Base-by-base conservation (phyloP, 1,139 yeast genomes). In the Yamadazyma atmosphaerica region DNA sequence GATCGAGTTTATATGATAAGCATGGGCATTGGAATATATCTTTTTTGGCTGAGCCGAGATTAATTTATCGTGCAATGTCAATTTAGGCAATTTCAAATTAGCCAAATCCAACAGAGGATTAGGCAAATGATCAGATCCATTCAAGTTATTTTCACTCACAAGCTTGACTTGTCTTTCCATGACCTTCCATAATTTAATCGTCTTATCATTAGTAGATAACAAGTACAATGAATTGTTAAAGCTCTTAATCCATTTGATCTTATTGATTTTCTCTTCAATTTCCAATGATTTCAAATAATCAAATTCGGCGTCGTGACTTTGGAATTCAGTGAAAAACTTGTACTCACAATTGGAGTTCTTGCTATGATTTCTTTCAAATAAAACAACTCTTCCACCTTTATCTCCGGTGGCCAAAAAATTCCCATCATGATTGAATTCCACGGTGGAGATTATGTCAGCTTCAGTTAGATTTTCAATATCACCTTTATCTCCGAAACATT, bases 401-500 rank as follows among this genome's bases (percentile, higher is more conserved):
- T 94, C 99, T 44, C 99, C 99, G 2, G 98, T 92, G 42, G 98
- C 99, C 45, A 94, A 72, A 56, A 84, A 94, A 61, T 92, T 88
- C 35, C 99, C 99, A 12, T 94, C 81, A 57, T 84, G 87, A 60
- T 94, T 97, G 58, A 94, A 94, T 65, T 94, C 98, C 31, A 94
- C 98, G 2, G 98, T 88, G 19, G 97, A 86, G 46, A 94, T 92
- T 56, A 94, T 90, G 63, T 94, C 99, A 7, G 98, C 97, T 61
- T 92, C 99, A 3, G 98, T 92, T 55, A 90, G 87, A 57, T 83
- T 86, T 51, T 92, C 98, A 47, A 90, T 86, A 60, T 92, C 99
- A 33, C 96, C 96, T 63, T 94, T 92, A 64, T 92, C 98, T 48
- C 99, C 99, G 72, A 92, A 92, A 63, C 99, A 92, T 65, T 84